phyloP scores from a whole-genome alignment of 345 rosid genomes.

The Linum lewisii region DNA sequence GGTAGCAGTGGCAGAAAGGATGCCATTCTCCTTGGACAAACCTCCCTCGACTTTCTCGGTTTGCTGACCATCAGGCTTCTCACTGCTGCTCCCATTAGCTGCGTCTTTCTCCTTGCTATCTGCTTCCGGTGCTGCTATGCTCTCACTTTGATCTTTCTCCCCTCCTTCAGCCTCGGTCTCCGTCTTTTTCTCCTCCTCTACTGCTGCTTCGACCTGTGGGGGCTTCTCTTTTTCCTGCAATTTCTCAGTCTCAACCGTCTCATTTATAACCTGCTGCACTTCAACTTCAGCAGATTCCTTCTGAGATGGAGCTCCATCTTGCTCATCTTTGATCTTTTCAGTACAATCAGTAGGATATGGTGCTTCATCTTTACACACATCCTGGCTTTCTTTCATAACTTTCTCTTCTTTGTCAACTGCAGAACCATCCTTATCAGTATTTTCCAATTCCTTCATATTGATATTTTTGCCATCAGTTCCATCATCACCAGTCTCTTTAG shows the following conservation, averaged over 20 bases:
- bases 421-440: slow-evolving; percentile 16
- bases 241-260: slow-evolving; percentile 13
- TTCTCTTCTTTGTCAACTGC: slow-evolving; percentile 18
- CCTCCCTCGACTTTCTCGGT: slow-evolving; percentile 26
- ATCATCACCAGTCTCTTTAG: slow-evolving; percentile 10
- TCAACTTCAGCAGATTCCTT: slow-evolving; percentile 13
- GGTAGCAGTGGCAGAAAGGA: slow-evolving; percentile 10
- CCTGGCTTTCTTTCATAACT: slow-evolving; percentile 9
- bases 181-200: not conserved
- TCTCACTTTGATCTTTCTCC: slow-evolving; percentile 8
- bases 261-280: slow-evolving; percentile 7
- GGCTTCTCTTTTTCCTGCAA: slow-evolving; percentile 18
- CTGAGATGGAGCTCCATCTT: slow-evolving; percentile 16
- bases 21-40: slow-evolving; percentile 28
- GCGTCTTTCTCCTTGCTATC: slow-evolving; percentile 10
- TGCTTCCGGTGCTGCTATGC: slow-evolving; percentile 1
- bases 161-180: slow-evolving; percentile 8
- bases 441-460: slow-evolving; percentile 30
- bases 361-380: slow-evolving; percentile 7
- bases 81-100: slow-evolving; percentile 11
- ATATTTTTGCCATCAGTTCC: slow-evolving; percentile 17
- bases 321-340: slow-evolving; percentile 18
- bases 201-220: slow-evolving; percentile 15
- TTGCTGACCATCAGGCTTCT: slow-evolving; percentile 13
- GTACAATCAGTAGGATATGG: slow-evolving; percentile 7